Conservation (phyloP, 495 filamentous ascomycete species). For the Neurospora pannonica region DNA sequence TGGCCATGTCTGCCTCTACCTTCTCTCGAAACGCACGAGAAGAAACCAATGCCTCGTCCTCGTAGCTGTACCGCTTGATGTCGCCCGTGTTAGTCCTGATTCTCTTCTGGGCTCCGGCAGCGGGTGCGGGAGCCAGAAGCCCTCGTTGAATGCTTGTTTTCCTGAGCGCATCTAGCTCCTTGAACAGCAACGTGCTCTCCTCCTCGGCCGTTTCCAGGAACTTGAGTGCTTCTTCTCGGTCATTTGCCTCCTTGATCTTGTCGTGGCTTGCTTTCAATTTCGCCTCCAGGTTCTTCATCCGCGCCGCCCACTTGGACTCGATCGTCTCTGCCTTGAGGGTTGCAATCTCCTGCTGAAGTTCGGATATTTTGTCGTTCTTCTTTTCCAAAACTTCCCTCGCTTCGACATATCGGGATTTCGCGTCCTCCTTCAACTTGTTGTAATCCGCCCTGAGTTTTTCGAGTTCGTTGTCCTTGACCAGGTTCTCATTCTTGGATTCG, state of each 20-base stretch:
- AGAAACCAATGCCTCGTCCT: conserved; percentile 15
- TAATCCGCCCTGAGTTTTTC: conserved; percentile 41
- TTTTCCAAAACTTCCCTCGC: conserved; percentile 49
- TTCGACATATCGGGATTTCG: conserved; percentile 45
- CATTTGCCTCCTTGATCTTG: conserved; percentile 2
- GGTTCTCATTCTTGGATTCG: conserved; percentile 29
- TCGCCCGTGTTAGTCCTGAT: conserved; percentile 4
- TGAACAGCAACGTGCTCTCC: conserved; percentile 9
- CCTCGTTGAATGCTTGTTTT: conserved; percentile 7
- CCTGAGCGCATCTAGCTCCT: conserved; percentile 13
- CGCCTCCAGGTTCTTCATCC: conserved; percentile 16
- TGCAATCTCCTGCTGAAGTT: conserved; percentile 21
- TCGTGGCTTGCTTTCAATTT: conserved; percentile 11
- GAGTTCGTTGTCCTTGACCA: conserved; percentile 42
- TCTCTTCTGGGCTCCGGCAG: not conserved
- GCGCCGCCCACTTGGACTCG: conserved; percentile 9
- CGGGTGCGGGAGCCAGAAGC: not conserved
- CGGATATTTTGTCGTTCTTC: conserved; percentile 55
- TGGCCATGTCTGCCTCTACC: conserved; percentile 20
- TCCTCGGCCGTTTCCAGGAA: conserved; percentile 14
- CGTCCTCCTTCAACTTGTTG: conserved; percentile 50
- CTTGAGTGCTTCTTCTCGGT: conserved; percentile 10
- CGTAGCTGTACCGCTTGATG: conserved; percentile 5
- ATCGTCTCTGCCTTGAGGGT: conserved; percentile 16
- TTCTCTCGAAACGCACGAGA: conserved; percentile 20